phyloP scores from a whole-genome alignment of 805 yeast genomes.

The Candida anglica region DNA sequence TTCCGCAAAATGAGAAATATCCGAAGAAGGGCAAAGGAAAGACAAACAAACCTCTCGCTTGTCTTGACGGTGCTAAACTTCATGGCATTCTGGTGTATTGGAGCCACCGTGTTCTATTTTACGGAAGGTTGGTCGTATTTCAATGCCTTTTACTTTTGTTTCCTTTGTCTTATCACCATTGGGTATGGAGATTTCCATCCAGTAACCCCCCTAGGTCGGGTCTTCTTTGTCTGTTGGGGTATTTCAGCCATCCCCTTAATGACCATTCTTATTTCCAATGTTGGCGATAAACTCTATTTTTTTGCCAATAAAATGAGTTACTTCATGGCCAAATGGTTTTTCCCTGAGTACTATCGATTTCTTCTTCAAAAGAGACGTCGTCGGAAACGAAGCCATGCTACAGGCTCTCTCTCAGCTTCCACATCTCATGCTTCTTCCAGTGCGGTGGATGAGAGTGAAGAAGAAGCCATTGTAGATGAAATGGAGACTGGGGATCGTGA shows the following conservation, averaged over 20 bases:
- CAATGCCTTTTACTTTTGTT: slow-evolving; percentile 69
- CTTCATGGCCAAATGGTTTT: slow-evolving; percentile 6
- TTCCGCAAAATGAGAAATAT: slow-evolving; percentile 56
- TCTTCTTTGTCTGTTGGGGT: slow-evolving; percentile 78
- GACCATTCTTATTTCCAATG: slow-evolving; percentile 72
- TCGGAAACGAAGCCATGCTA: no score
- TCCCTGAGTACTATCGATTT: slow-evolving; percentile 4
- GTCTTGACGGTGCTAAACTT: slow-evolving; percentile 40
- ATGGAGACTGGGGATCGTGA: background rate
- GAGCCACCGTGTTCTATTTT: slow-evolving; percentile 59
- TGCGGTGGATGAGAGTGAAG: slow-evolving; percentile 4
- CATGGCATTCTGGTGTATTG: slow-evolving; percentile 63
- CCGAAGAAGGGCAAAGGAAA: slow-evolving; percentile 34
- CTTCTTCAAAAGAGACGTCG: background rate
- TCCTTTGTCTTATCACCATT: slow-evolving; percentile 70
- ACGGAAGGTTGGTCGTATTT: slow-evolving; percentile 74
- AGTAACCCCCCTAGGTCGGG: slow-evolving; percentile 55
- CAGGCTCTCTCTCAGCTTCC: no score
- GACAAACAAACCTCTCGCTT: slow-evolving; percentile 38
- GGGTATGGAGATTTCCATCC: slow-evolving; percentile 85
- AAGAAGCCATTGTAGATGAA: slow-evolving; percentile 1
- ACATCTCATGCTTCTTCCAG: no score
- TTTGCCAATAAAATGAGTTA: slow-evolving; percentile 14
- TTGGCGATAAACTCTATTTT: slow-evolving; percentile 58
- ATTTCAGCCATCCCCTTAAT: slow-evolving; percentile 79